Percentiles rank a stretch among this genome's conserved stretches.
These are phyloP conservation scores for Thymus quinquecostatus DNA, from an alignment of 257 asterid species.

Conservation along the genomic window DNA sequence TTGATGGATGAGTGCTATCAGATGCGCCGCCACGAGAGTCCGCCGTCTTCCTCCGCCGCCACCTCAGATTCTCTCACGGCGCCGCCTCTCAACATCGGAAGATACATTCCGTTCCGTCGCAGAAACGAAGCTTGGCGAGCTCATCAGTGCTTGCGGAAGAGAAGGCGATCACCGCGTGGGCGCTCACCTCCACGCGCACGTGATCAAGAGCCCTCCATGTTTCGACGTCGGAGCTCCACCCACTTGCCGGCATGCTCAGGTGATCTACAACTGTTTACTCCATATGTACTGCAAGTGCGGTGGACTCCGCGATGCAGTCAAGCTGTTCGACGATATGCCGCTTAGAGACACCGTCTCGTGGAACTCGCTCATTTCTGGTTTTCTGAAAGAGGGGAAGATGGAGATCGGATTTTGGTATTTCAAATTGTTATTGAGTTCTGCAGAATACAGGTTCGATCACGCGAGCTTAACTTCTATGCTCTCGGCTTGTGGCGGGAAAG, in stretches of 20 bases:
- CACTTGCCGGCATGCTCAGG: slow-evolving; percentile 6
- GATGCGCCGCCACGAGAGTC: slow-evolving; percentile 39
- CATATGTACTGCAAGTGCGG: slow-evolving; percentile 57
- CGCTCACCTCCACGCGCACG: slow-evolving; percentile 65
- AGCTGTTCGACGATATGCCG: slow-evolving; percentile 81
- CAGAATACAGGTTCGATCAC: slow-evolving; percentile 47
- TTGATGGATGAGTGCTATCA: slow-evolving; percentile 61
- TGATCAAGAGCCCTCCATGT: slow-evolving; percentile 57
- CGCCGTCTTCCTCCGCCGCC: slow-evolving; percentile 19
- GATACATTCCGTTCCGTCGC: slow-evolving; percentile 26
- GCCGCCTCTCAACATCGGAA: slow-evolving; percentile 27
- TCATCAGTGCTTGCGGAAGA: slow-evolving; percentile 55
- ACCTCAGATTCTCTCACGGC: slow-evolving; percentile 31
- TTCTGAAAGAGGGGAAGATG: slow-evolving; percentile 48
- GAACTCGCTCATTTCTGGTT: slow-evolving; percentile 85
- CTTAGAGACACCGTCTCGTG: slow-evolving; percentile 71
- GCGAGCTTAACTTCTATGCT: slow-evolving; percentile 70
- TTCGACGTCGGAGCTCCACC: slow-evolving; percentile 12
- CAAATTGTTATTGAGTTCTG: slow-evolving; percentile 44
- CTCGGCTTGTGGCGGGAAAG: slow-evolving; percentile 58
- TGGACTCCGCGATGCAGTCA: slow-evolving; percentile 43
- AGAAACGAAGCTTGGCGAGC: slow-evolving; percentile 43
- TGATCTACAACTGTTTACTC: slow-evolving; percentile 63
- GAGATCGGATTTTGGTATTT: slow-evolving; percentile 57
- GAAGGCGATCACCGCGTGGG: slow-evolving; percentile 63